Evolutionary conservation across 164 flowering plant genomes (phyloP).

Genomic region (Pachysandra terminalis): DNA sequence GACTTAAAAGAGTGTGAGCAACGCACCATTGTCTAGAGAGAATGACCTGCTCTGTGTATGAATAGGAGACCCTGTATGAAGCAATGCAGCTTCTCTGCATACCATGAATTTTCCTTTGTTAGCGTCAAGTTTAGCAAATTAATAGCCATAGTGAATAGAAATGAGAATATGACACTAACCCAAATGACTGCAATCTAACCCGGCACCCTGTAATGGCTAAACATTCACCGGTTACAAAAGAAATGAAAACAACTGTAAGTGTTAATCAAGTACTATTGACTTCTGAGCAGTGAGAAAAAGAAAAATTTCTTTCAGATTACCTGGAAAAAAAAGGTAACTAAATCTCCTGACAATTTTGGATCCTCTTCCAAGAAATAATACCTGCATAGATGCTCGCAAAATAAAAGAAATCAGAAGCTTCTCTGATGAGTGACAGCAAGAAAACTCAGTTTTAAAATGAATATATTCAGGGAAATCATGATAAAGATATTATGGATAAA

Average conservation of each 20-base stretch:
- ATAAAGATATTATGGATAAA: no score
- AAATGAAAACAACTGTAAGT: neutral
- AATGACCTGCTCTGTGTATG: conserved; percentile 38
- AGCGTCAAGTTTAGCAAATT: neutral
- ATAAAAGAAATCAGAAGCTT: conserved; percentile 4
- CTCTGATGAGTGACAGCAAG: neutral
- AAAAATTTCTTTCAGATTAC: conserved; percentile 23
- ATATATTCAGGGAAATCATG: no score
- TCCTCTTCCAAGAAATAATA: conserved; percentile 24
- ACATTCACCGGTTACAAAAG: no score
- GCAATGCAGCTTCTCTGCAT: conserved; percentile 34
- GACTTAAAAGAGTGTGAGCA: conserved; percentile 4
- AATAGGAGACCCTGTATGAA: conserved; percentile 22
- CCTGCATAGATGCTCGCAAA: no score
- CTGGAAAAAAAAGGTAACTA: conserved; percentile 24
- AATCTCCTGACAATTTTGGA: conserved; percentile 25
- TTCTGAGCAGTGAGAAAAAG: neutral
- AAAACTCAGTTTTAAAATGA: no score
- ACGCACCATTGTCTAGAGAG: conserved; percentile 55
- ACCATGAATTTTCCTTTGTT: neutral
- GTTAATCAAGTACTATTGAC: neutral
- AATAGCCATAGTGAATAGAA: neutral
- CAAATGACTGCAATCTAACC: conserved; percentile 21
- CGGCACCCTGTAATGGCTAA: conserved; percentile 28
- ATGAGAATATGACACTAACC: conserved; percentile 31